phyloP scores from a whole-genome alignment of 805 yeast species.

The Saccharomycopsis selenospora region DNA sequence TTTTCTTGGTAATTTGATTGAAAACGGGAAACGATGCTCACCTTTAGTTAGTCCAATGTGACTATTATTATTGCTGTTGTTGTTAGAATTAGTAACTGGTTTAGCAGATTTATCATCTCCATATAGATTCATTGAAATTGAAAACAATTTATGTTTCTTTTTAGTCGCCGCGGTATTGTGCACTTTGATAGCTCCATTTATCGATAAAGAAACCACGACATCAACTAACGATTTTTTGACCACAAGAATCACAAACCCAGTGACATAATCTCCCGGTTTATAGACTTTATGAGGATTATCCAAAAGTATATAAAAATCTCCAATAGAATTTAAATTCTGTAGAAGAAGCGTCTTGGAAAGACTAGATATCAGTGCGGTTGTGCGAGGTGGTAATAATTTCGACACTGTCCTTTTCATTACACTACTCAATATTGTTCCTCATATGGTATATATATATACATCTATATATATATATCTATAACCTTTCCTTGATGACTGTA shows the following conservation, averaged over 20 bases:
- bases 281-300: constrained; percentile 71
- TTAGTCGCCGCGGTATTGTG: neutral
- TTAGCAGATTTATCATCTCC: constrained; percentile 4
- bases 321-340: constrained; percentile 14
- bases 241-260: constrained; percentile 54
- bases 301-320: constrained; percentile 60
- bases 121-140: constrained; percentile 6
- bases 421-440: neutral
- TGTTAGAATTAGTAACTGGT: neutral
- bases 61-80: neutral
- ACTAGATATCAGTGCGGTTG: constrained; percentile 3
- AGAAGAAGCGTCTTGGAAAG: constrained; percentile 10
- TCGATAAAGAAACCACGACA: constrained; percentile 26
- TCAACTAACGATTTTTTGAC: constrained; percentile 50
- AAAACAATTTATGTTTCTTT: constrained; percentile 15
- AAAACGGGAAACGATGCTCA: constrained; percentile 82
- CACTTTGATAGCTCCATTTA: constrained; percentile 16
- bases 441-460: too few species aligned
- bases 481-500: too few species aligned
- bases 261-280: constrained; percentile 72
- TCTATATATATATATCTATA: too few species aligned
- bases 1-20: constrained; percentile 69
- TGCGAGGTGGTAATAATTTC: constrained; percentile 10
- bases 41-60: constrained; percentile 58
- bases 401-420: constrained; percentile 4